Evolutionary conservation across 345 rosid genomes (phyloP).

Genomic region (Populus euphratica): DNA sequence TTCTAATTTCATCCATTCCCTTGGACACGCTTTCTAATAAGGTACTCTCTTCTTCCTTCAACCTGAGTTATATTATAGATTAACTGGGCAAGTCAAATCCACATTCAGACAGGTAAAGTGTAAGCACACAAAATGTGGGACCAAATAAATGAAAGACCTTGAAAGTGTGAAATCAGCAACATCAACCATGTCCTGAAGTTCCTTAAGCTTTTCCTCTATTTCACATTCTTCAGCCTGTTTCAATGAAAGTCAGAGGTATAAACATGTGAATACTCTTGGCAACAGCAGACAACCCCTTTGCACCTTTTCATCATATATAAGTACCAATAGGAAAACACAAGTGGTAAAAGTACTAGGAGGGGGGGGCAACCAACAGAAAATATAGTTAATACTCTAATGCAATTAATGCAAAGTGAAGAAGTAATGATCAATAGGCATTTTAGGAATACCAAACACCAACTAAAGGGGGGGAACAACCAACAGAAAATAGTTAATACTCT

Average conservation of each 20-base stretch:
- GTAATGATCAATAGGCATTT: not conserved
- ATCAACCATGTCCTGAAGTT: constrained; percentile 53
- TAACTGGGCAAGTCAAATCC: constrained; percentile 7
- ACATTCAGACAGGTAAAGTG: not conserved
- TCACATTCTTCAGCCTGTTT: constrained; percentile 81
- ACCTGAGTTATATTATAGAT: constrained; percentile 37
- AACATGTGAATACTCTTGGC: not conserved
- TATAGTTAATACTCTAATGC: not conserved
- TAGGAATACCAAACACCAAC: not conserved
- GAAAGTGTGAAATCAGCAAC: constrained; percentile 41
- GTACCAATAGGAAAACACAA: not conserved
- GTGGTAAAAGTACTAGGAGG: not conserved
- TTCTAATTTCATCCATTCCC: constrained; percentile 43
- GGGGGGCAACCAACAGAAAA: not conserved
- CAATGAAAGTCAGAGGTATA: constrained; percentile 3
- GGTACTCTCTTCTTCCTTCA: constrained; percentile 61
- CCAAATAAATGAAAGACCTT: constrained; percentile 41
- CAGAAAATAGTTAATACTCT: not conserved
- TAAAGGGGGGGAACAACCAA: not conserved
- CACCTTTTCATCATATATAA: not conserved
- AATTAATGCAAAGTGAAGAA: not conserved
- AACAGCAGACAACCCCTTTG: not conserved
- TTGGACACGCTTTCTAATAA: constrained; percentile 40
- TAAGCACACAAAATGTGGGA: constrained; percentile 7
- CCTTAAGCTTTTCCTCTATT: constrained; percentile 60